A percentile compares a stretch with the other conserved stretches of the same genome.
Evolutionary conservation across 176 grass and related monocot genomes (phyloP).

Genomic region (Carex littledalei): DNA sequence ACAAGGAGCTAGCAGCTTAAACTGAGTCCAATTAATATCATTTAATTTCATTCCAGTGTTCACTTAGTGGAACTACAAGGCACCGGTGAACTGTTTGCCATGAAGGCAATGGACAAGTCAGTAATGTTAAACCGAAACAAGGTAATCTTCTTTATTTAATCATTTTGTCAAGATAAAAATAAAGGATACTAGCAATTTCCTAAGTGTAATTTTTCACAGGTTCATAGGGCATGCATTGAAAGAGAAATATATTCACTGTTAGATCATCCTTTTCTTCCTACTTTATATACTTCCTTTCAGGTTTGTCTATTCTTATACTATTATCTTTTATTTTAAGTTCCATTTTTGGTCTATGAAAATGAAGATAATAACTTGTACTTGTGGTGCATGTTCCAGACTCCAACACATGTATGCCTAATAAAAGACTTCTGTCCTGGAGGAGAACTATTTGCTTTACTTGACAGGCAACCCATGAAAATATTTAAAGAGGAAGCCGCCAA

Average conservation of each 20-base stretch:
- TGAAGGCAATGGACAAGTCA: slow-evolving; percentile 99
- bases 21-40: neutral
- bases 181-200: neutral
- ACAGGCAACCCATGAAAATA: slow-evolving; percentile 84
- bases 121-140: slow-evolving; percentile 97
- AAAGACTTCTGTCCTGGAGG: slow-evolving; percentile 97
- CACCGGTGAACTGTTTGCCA: slow-evolving; percentile 88
- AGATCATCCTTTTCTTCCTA: slow-evolving; percentile 97
- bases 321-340: slow-evolving; percentile 14
- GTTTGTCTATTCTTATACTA: slow-evolving; percentile 28
- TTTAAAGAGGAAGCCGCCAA: slow-evolving; percentile 92
- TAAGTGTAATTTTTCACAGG: slow-evolving; percentile 37
- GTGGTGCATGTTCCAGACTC: slow-evolving; percentile 40
- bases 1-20: neutral
- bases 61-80: slow-evolving; percentile 94
- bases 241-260: slow-evolving; percentile 93
- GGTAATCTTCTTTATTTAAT: slow-evolving; percentile 38
- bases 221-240: slow-evolving; percentile 92
- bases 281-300: slow-evolving; percentile 97
- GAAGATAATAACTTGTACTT: neutral
- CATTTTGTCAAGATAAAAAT: neutral
- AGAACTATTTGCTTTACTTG: slow-evolving; percentile 87
- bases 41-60: slow-evolving; percentile 48
- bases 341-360: slow-evolving; percentile 9
- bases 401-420: slow-evolving; percentile 98